Conservation (phyloP, 768 basidiomycete genomes). For the Termitomyces sp. region DNA sequence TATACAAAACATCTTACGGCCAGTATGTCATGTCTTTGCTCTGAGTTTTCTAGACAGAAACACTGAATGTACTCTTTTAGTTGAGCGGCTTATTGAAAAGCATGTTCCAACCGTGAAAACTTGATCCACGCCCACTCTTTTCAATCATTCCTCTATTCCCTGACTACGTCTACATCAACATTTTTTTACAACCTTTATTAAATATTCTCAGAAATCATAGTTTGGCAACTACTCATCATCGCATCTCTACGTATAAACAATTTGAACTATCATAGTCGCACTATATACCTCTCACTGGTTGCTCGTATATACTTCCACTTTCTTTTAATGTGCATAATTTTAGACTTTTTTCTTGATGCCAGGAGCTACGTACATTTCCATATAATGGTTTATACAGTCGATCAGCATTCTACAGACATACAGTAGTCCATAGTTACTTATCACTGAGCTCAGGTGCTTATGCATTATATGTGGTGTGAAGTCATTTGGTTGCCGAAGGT, state of each 20-base stretch:
- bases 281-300: slow-evolving; percentile 14
- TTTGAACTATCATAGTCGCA: slow-evolving; percentile 24
- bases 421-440: slow-evolving; percentile 1
- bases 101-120: slow-evolving; percentile 25
- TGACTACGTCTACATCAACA: slow-evolving; percentile 11
- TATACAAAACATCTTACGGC: slow-evolving; percentile 80
- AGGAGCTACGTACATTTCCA: slow-evolving; percentile 8
- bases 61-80: slow-evolving; percentile 25
- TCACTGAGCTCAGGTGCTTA: not conserved
- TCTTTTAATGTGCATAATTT: slow-evolving; percentile 9
- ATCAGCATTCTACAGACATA: not conserved
- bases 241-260: slow-evolving; percentile 12
- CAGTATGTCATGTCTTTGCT: slow-evolving; percentile 45
- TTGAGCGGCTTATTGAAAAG: slow-evolving; percentile 66
- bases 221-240: not conserved
- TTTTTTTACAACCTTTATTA: slow-evolving; percentile 13
- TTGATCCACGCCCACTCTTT: slow-evolving; percentile 2
- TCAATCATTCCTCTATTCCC: not conserved
- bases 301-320: slow-evolving; percentile 15
- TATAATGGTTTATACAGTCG: not conserved
- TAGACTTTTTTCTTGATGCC: not conserved
- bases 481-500: slow-evolving; percentile 9
- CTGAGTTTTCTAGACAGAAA: slow-evolving; percentile 7
- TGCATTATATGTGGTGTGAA: not conserved
- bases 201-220: not conserved